A percentile compares a stretch with the other conserved stretches of the same genome.
Conservation (phyloP, 2,329 filamentous ascomycete species). For the Monosporascus cannonballus region DNA sequence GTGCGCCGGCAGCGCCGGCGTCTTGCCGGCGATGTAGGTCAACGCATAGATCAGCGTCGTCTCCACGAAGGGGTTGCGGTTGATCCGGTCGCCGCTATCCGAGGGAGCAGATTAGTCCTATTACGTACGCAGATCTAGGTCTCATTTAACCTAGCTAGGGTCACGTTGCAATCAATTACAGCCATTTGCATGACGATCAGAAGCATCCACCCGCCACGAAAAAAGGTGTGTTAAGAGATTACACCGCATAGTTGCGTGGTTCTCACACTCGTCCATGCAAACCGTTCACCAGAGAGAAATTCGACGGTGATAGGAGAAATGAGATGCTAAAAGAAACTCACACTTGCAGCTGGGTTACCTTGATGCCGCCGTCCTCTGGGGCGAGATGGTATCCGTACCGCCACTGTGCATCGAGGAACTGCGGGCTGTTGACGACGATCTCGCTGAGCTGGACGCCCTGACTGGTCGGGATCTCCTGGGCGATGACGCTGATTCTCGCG, state of each 20-base stretch:
- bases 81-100: slow-evolving; percentile 37
- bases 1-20: slow-evolving; percentile 30
- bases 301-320: neutral
- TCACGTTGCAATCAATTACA: too few species aligned
- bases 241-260: neutral
- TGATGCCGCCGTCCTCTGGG: slow-evolving; percentile 69
- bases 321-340: slow-evolving; percentile 27
- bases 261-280: neutral
- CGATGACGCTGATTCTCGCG: slow-evolving; percentile 61
- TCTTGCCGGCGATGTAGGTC: slow-evolving; percentile 62
- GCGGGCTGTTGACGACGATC: slow-evolving; percentile 84
- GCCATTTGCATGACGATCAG: too few species aligned
- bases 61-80: slow-evolving; percentile 80
- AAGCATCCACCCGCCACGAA: too few species aligned
- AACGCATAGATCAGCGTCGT: slow-evolving; percentile 83
- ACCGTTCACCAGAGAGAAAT: neutral
- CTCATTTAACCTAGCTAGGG: neutral
- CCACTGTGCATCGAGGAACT: slow-evolving; percentile 85
- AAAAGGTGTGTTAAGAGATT: too few species aligned
- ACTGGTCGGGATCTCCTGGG: slow-evolving; percentile 50
- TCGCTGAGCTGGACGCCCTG: slow-evolving; percentile 60
- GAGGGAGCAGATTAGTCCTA: slow-evolving; percentile 3
- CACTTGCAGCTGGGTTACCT: slow-evolving; percentile 72
- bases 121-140: neutral
- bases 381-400: slow-evolving; percentile 72